Evolutionary conservation across 495 filamentous ascomycete species (phyloP).

Genomic region (Penicillium waksmanii): DNA sequence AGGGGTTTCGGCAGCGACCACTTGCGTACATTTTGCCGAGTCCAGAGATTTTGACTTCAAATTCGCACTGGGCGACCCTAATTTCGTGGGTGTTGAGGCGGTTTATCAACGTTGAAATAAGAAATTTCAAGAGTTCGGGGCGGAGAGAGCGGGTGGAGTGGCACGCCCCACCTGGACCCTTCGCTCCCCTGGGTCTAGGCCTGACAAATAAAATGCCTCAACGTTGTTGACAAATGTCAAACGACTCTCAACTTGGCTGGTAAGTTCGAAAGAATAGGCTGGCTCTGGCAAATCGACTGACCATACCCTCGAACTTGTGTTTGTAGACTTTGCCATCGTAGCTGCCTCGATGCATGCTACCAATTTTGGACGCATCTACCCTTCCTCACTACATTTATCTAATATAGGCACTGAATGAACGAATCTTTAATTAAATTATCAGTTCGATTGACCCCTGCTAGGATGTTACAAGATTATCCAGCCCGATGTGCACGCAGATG

Average conservation of each 20-base stretch:
- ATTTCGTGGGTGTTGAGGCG: too few relatives aligned
- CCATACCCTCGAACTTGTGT: neutral
- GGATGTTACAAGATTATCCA: neutral
- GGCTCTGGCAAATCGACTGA: neutral
- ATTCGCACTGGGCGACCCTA: too few relatives aligned
- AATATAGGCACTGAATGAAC: neutral
- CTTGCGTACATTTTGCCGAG: too few relatives aligned
- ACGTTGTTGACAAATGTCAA: neutral
- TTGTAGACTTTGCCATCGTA: neutral
- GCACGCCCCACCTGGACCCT: neutral
- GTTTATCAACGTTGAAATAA: too few relatives aligned
- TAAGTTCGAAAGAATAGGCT: too few relatives aligned
- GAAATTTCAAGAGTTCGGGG: too few relatives aligned
- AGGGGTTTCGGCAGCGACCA: too few relatives aligned
- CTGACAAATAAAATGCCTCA: neutral
- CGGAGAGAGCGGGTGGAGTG: neutral
- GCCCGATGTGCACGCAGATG: neutral
- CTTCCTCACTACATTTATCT: neutral
- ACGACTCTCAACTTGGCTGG: neutral
- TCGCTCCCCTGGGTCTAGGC: neutral
- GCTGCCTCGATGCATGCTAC: neutral
- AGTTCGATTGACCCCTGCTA: neutral
- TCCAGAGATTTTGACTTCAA: too few relatives aligned
- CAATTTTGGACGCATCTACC: neutral
- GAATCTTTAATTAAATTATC: neutral